These are phyloP conservation scores for Xylaria acuta DNA, from an alignment of 495 filamentous ascomycete species.

Conservation along the genomic window DNA sequence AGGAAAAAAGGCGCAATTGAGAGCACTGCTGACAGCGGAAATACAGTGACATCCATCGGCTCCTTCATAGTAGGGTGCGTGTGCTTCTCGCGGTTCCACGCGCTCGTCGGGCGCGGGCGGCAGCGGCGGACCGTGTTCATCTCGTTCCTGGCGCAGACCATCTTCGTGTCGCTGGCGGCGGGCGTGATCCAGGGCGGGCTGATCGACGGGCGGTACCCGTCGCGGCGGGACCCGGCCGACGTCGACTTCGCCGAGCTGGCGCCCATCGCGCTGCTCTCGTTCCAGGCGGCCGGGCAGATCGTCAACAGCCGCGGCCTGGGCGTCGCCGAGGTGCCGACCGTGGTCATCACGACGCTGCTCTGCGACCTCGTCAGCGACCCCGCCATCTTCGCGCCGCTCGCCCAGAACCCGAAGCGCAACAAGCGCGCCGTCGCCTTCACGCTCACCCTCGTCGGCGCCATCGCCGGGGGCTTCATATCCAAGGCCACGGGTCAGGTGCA, in stretches of 20 bases:
- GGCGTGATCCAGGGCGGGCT: slow-evolving; percentile 56
- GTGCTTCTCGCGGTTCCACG: slow-evolving; percentile 36
- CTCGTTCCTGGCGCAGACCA: slow-evolving; percentile 65
- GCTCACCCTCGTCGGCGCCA: slow-evolving; percentile 64
- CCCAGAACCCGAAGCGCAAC: slow-evolving; percentile 68
- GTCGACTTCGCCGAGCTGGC: slow-evolving; percentile 51
- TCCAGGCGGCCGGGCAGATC: slow-evolving; percentile 75
- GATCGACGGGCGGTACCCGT: slow-evolving; percentile 38
- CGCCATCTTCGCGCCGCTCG: slow-evolving; percentile 51
- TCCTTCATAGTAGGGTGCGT: slow-evolving; percentile 38
- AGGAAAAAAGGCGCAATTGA: background rate
- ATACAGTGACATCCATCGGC: slow-evolving; percentile 34
- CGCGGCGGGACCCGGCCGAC: slow-evolving; percentile 31
- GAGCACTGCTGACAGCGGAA: background rate
- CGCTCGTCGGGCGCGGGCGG: slow-evolving; percentile 36
- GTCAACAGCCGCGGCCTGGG: slow-evolving; percentile 67
- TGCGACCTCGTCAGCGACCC: slow-evolving; percentile 71
- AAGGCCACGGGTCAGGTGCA: slow-evolving; percentile 37
- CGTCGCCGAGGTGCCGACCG: slow-evolving; percentile 73
- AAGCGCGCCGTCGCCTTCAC: slow-evolving; percentile 64
- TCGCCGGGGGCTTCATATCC: slow-evolving; percentile 67
- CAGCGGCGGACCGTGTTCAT: slow-evolving; percentile 60
- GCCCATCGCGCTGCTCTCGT: slow-evolving; percentile 69
- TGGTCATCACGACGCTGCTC: slow-evolving; percentile 74
- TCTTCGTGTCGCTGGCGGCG: slow-evolving; percentile 64